phyloP scores from a whole-genome alignment of 805 yeast species.

The Yamadazyma kitorensis region DNA sequence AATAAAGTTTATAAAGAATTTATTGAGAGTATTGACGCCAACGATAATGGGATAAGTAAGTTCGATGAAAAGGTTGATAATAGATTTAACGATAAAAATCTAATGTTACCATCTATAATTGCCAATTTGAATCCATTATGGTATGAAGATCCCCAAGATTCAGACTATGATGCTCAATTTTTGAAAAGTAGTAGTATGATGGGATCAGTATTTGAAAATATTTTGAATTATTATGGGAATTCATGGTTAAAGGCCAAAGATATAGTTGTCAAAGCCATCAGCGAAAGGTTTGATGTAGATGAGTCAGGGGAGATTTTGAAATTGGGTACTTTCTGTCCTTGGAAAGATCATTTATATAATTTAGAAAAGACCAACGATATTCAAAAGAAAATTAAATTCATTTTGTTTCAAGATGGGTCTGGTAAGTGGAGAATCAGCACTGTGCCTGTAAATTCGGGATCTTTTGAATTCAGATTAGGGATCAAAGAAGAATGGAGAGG shows the following conservation, averaged over 20 bases:
- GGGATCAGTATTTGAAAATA: constrained; percentile 74
- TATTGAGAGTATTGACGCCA: constrained; percentile 90
- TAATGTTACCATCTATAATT: constrained; percentile 76
- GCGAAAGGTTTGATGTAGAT: constrained; percentile 57
- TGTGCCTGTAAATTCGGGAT: constrained; percentile 73
- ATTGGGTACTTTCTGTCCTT: constrained; percentile 78
- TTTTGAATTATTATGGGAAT: constrained; percentile 68
- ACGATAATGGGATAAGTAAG: constrained; percentile 87
- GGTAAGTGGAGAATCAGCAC: constrained; percentile 85
- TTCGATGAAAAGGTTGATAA: constrained; percentile 56
- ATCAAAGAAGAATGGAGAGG: constrained; percentile 94
- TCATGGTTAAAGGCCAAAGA: constrained; percentile 91
- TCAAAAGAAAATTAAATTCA: constrained; percentile 57
- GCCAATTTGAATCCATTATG: constrained; percentile 82
- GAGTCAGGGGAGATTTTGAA: constrained; percentile 70
- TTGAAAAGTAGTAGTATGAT: constrained; percentile 71
- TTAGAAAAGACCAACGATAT: constrained; percentile 62
- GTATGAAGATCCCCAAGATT: constrained; percentile 67
- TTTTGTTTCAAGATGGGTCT: constrained; percentile 73
- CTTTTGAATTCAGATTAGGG: constrained; percentile 83
- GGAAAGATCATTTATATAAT: constrained; percentile 89
- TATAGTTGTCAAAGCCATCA: constrained; percentile 70
- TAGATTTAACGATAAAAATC: constrained; percentile 67
- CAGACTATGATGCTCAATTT: constrained; percentile 64
- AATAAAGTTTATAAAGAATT: constrained; percentile 80